Evolutionary conservation across 2,329 filamentous ascomycete species (phyloP).

Genomic region (Cladosporium halotolerans): DNA sequence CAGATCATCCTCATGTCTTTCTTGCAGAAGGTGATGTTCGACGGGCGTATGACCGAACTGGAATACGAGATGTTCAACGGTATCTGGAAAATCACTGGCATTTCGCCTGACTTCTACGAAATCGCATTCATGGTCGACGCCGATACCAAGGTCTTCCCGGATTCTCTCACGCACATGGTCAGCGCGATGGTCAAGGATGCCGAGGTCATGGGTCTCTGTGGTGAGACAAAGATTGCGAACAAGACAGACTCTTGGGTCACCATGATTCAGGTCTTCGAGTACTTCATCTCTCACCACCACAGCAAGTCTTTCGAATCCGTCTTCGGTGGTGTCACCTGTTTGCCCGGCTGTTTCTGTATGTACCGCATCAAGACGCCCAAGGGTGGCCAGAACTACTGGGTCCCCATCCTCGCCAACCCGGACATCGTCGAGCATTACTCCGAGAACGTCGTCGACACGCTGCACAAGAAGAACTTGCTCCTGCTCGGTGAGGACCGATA

Average conservation of each 20-base stretch:
- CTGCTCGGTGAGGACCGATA: constrained; percentile 91
- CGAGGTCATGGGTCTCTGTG: constrained; percentile 97
- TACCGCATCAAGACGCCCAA: constrained; percentile 99
- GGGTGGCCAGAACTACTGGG: constrained; percentile 98
- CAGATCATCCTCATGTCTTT: constrained; percentile 99
- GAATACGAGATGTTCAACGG: constrained; percentile 99
- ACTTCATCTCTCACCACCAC: constrained; percentile 97
- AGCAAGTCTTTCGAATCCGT: constrained; percentile 97
- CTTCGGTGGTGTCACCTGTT: constrained; percentile 97
- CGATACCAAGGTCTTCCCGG: constrained; percentile 98
- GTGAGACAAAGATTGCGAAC: constrained; percentile 99
- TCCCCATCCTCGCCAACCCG: constrained; percentile 94
- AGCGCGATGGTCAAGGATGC: constrained; percentile 99
- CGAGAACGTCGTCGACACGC: constrained; percentile 95
- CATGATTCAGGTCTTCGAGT: constrained; percentile 98
- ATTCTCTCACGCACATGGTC: constrained; percentile 97
- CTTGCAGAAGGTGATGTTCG: constrained; percentile 99
- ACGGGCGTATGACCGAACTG: constrained; percentile 98
- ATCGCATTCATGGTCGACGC: constrained; percentile 98
- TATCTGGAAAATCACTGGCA: constrained; percentile 96
- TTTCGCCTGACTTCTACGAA: constrained; percentile 96
- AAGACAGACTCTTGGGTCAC: constrained; percentile 92
- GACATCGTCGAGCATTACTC: constrained; percentile 99
- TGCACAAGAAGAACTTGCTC: constrained; percentile 95
- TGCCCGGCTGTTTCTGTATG: constrained; percentile 99